Conservation (phyloP, 495 filamentous ascomycete species). For the Lasiosphaeria hispida region DNA sequence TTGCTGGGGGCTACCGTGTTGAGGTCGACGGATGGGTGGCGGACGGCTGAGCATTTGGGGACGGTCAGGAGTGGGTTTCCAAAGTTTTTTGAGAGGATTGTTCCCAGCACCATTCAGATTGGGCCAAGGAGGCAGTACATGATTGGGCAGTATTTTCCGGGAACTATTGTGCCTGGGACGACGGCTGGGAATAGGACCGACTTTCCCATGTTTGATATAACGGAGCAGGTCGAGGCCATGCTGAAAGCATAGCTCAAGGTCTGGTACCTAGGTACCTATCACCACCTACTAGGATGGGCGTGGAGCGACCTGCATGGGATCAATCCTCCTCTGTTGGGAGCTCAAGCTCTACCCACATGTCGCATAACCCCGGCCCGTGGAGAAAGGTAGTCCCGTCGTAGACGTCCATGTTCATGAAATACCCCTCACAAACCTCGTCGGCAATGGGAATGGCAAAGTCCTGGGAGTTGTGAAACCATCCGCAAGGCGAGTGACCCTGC, state of each 20-base stretch:
- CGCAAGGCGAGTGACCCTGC: conserved; percentile 1
- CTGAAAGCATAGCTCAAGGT: neutral
- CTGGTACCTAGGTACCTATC: no score
- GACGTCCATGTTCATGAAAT: conserved; percentile 17
- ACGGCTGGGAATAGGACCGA: conserved; percentile 26
- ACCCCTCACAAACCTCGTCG: conserved; percentile 2
- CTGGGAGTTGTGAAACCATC: neutral
- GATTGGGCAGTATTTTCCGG: conserved; percentile 28
- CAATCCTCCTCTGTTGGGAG: no score
- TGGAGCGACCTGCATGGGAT: no score
- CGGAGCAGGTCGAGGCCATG: conserved; percentile 9
- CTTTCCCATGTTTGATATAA: conserved; percentile 28
- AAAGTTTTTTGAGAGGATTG: conserved; percentile 8
- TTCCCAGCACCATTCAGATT: conserved; percentile 28
- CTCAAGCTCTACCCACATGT: no score
- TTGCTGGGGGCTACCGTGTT: conserved; percentile 32
- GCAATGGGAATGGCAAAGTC: conserved; percentile 5
- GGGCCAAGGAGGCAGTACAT: conserved; percentile 20
- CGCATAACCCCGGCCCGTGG: no score
- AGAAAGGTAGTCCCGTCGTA: conserved; percentile 9
- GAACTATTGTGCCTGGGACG: conserved; percentile 25
- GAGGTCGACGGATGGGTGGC: conserved; percentile 30
- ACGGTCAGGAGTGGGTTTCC: conserved; percentile 23
- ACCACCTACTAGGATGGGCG: no score
- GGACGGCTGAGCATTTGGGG: conserved; percentile 31